Evolutionary conservation across 192 early-diverging fungal genomes (phyloP), one percentile per base, ranked within the genome.

Genomic region (Coemansia sp.): DNA sequence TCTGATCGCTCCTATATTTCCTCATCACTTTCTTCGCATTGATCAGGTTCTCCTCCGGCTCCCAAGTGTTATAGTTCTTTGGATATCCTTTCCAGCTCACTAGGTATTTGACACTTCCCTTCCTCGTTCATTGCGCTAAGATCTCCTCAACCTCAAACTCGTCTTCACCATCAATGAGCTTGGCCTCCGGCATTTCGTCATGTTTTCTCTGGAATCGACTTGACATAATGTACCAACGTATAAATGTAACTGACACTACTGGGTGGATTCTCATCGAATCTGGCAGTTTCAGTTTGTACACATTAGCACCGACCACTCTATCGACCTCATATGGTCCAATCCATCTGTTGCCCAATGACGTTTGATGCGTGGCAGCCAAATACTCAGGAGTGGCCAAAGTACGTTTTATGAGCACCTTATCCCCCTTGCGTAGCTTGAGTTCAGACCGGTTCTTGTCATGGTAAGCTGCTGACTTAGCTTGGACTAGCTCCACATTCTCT

Each of bases 261-360:
- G 51, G 65, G 29, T 67, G 65, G 20, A 67, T 67, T 4, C 19
- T 48, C 51, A 56, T 51, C 15, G 9, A 10, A 29, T 32, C n/a
- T 22, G 65, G 65, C 15, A 67, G 50, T 48, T 67, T 31, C 46
- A 67, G 17, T 8, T 34, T 10, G 50, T 41, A 22, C 11, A 51
- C 65, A n/a, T 56, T 67, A 3, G 50, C 7, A 2, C 51, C 65
- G 5, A 58, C 41, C 17, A 8, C 31, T 50, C 12, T 50, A 2
- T 55, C 12, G 4, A 67, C 65, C 19, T 31, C 42, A n/a, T 67
- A 67, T 67, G 65, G 34, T 55, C 65, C 51, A 27, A 19, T 22
- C 45, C 31, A 67, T 17, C 38, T 8, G 39, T 56, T 17, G 40
- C 51, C 38, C 32, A 10, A 67, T 31, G 36, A 20, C 31, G n/a